phyloP scores from a whole-genome alignment of 805 yeast species.

The Cyberlindnera suaveolens region DNA sequence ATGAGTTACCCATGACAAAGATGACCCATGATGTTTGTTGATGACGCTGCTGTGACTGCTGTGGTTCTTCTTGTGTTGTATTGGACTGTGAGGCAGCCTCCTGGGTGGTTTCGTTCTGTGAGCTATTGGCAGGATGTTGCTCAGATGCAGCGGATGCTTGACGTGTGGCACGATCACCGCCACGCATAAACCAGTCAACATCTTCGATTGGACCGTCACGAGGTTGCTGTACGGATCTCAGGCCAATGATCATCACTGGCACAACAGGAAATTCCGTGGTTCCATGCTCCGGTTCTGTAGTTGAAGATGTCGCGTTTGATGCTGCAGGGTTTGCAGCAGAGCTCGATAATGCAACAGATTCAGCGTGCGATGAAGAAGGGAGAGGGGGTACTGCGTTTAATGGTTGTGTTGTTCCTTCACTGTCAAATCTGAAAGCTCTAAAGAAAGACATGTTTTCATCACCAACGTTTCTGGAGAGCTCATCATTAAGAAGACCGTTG shows the following conservation, averaged over 20 bases:
- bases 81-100: neutral
- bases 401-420: constrained; percentile 9
- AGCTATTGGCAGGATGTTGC: too few relatives aligned
- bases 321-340: neutral
- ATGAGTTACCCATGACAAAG: constrained; percentile 53
- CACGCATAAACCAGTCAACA: constrained; percentile 11
- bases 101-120: neutral
- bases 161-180: neutral
- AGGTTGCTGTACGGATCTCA: constrained; percentile 31
- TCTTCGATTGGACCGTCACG: constrained; percentile 12
- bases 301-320: neutral
- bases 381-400: neutral
- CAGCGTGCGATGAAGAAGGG: neutral
- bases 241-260: constrained; percentile 45
- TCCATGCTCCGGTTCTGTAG: neutral
- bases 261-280: constrained; percentile 17
- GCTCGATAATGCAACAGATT: neutral
- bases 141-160: neutral
- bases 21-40: constrained; percentile 51
- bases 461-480: constrained; percentile 25
- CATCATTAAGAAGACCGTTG: constrained; percentile 34
- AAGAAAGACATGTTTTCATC: constrained; percentile 28
- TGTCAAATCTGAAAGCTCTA: constrained; percentile 37
- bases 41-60: neutral
- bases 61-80: neutral